Evolutionary conservation across 441 rosid genomes (phyloP).

Genomic region (Pelargonium cotyledonis): DNA sequence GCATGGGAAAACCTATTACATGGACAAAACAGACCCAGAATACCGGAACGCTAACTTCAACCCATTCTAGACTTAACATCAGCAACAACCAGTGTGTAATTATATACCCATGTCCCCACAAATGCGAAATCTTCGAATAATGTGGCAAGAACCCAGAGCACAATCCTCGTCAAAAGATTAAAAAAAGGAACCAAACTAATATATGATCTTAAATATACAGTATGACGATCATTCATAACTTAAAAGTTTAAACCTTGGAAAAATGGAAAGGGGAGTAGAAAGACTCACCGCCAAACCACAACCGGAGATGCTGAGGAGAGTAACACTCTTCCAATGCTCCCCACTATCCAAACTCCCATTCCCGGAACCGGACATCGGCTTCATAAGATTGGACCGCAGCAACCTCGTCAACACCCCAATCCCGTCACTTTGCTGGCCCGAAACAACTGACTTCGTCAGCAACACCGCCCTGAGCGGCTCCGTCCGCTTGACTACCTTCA

Average conservation of each 20-base stretch:
- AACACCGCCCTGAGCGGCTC: slow-evolving; percentile 66
- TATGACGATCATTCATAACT: too few relatives aligned
- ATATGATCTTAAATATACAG: too few relatives aligned
- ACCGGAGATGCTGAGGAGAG: slow-evolving; percentile 62
- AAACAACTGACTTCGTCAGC: slow-evolving; percentile 58
- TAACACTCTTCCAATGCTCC: slow-evolving; percentile 76
- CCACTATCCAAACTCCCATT: slow-evolving; percentile 37
- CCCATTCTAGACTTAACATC: neutral
- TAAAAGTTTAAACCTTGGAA: too few relatives aligned
- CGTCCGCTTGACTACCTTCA: slow-evolving; percentile 76
- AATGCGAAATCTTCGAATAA: too few relatives aligned
- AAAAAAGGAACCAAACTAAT: neutral
- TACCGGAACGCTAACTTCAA: neutral
- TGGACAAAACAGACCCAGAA: neutral
- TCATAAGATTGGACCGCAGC: slow-evolving; percentile 49
- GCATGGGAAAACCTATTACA: neutral
- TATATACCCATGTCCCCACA: too few relatives aligned
- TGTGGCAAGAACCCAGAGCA: too few relatives aligned
- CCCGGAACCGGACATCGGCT: slow-evolving; percentile 23
- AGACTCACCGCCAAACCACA: slow-evolving; percentile 66
- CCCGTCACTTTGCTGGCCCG: slow-evolving; percentile 87
- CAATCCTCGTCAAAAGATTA: too few relatives aligned
- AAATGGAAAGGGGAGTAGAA: too few relatives aligned
- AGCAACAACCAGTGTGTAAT: too few relatives aligned
- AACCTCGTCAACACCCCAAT: slow-evolving; percentile 63